Conservation (phyloP, 805 yeast genomes). For the Ogataea parapolymorpha region DNA sequence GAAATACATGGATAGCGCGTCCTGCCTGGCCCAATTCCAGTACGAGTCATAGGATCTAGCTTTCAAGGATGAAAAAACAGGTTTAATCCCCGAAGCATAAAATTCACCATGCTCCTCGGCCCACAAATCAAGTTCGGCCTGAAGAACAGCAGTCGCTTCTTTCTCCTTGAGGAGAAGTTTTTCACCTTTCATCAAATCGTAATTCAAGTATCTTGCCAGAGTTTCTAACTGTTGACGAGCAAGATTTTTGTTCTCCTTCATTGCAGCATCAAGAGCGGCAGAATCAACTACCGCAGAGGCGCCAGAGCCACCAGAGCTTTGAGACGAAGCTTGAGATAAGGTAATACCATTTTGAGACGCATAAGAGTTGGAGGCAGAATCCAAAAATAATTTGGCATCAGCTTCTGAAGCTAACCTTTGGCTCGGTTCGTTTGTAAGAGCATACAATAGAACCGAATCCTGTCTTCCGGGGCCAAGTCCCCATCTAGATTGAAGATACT, state of each 20-base stretch:
- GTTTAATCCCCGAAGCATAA: slow-evolving; percentile 87
- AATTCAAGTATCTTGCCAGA: slow-evolving; percentile 89
- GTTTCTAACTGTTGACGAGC: slow-evolving; percentile 87
- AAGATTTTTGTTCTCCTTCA: slow-evolving; percentile 64
- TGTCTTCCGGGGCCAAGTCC: slow-evolving; percentile 94
- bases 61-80: slow-evolving; percentile 86
- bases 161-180: slow-evolving; percentile 79
- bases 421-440: slow-evolving; percentile 88
- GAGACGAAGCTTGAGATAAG: slow-evolving; percentile 60
- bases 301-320: slow-evolving; percentile 50
- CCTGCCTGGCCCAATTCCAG: slow-evolving; percentile 99
- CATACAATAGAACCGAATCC: slow-evolving; percentile 79
- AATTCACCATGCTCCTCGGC: slow-evolving; percentile 88
- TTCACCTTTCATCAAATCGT: slow-evolving; percentile 89
- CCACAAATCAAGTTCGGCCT: slow-evolving; percentile 89
- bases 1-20: slow-evolving; percentile 86
- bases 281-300: slow-evolving; percentile 91
- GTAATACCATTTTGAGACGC: slow-evolving; percentile 81
- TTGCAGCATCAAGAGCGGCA: slow-evolving; percentile 86
- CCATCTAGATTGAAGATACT: slow-evolving; percentile 87
- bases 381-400: slow-evolving; percentile 90
- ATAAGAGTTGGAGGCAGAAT: slow-evolving; percentile 75
- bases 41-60: slow-evolving; percentile 96
- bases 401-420: slow-evolving; percentile 79
- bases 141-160: slow-evolving; percentile 79